phyloP scores from a whole-genome alignment of 2,329 filamentous ascomycete species.

The Phialophora tarda region DNA sequence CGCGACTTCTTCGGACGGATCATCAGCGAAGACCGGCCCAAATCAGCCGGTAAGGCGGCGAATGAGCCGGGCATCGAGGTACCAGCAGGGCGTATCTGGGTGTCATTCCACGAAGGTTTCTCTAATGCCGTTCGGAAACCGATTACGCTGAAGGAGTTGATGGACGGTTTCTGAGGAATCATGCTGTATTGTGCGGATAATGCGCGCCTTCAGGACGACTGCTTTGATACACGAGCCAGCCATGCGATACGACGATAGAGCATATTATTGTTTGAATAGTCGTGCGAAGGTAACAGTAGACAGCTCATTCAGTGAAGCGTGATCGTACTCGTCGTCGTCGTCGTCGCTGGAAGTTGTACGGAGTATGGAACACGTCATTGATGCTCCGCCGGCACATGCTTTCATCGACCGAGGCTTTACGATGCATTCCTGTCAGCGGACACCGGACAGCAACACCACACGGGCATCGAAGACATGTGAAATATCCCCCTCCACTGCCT shows the following conservation, averaged over 20 bases:
- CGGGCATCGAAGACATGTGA: conserved; percentile 1
- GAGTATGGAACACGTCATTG: neutral
- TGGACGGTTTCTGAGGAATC: conserved; percentile 53
- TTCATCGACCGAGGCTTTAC: conserved; percentile 70
- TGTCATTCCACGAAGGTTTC: conserved; percentile 86
- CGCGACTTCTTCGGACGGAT: conserved; percentile 86
- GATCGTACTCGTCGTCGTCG: neutral
- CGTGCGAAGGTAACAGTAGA: neutral
- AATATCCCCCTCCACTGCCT: neutral
- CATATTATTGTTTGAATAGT: neutral
- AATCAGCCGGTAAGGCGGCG: conserved; percentile 40
- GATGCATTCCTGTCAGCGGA: neutral
- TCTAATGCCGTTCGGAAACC: conserved; percentile 93
- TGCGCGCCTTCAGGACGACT: neutral
- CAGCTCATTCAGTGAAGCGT: neutral
- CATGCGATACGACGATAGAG: neutral
- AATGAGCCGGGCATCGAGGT: conserved; percentile 40
- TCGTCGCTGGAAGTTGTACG: neutral
- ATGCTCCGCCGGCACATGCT: conserved; percentile 54
- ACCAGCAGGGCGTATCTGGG: conserved; percentile 71
- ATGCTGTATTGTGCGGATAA: neutral
- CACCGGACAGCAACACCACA: neutral
- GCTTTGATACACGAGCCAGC: neutral
- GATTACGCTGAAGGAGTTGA: conserved; percentile 77
- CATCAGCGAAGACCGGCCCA: conserved; percentile 51